phyloP scores from a whole-genome alignment of 2,329 filamentous ascomycete species.

The Aspergillus awamori region DNA sequence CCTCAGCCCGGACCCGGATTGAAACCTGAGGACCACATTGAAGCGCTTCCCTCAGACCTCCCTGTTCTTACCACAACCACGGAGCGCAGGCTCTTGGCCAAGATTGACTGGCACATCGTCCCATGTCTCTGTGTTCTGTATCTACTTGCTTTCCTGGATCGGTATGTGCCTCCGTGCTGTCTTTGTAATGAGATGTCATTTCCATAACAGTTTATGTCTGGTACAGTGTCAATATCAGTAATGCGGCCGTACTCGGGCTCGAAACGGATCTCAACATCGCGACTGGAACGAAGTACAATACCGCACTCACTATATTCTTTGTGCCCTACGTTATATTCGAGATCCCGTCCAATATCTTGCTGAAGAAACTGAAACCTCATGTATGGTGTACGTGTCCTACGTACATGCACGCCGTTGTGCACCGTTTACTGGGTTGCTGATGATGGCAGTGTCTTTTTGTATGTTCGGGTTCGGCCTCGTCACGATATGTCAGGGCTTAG shows the following conservation, averaged over 20 bases:
- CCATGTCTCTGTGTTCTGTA: slow-evolving; percentile 75
- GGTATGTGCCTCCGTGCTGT: slow-evolving; percentile 34
- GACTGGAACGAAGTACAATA: slow-evolving; percentile 66
- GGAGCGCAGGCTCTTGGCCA: slow-evolving; percentile 67
- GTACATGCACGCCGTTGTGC: neutral
- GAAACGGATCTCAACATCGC: slow-evolving; percentile 63
- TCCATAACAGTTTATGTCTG: slow-evolving; percentile 13
- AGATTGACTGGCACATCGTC: slow-evolving; percentile 71
- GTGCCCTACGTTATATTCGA: slow-evolving; percentile 69
- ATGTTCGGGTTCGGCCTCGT: slow-evolving; percentile 83
- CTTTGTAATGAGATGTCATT: neutral
- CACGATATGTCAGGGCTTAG: slow-evolving; percentile 75
- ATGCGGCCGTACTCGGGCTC: slow-evolving; percentile 70
- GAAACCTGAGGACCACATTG: slow-evolving; percentile 26
- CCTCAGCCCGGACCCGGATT: slow-evolving; percentile 14
- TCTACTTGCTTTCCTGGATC: slow-evolving; percentile 67
- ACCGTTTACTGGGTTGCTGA: neutral
- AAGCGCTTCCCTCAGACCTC: slow-evolving; percentile 26
- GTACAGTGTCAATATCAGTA: slow-evolving; percentile 73
- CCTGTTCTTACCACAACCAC: slow-evolving; percentile 41
- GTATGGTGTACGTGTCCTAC: slow-evolving; percentile 59
- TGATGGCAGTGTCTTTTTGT: slow-evolving; percentile 64
- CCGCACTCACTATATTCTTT: slow-evolving; percentile 78
- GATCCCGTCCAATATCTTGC: slow-evolving; percentile 72
- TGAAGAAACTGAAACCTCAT: slow-evolving; percentile 69